Conservation (phyloP, 2,329 filamentous ascomycete species). For the Dryadomyces quercivorus region DNA sequence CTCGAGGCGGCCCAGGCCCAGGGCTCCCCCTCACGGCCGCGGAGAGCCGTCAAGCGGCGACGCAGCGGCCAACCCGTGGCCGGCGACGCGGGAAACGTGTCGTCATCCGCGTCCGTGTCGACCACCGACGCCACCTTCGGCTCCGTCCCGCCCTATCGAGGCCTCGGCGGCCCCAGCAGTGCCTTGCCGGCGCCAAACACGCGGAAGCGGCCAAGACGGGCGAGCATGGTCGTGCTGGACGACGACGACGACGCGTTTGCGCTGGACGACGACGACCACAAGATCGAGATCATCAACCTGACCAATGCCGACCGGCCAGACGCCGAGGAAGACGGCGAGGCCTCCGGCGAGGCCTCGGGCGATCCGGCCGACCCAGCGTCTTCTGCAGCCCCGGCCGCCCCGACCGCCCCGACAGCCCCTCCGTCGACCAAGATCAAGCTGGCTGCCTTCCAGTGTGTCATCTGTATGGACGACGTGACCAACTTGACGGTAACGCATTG, state of each 20-base stretch:
- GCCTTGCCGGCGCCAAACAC: not conserved
- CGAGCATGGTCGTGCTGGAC: not conserved
- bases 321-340: not conserved
- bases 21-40: not conserved
- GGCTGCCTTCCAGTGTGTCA: constrained; percentile 49
- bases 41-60: constrained; percentile 1
- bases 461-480: constrained; percentile 52
- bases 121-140: not conserved
- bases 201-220: constrained; percentile 1
- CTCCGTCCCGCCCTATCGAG: too few relatives aligned
- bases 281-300: constrained; percentile 24
- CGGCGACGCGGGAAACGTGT: not conserved
- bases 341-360: constrained; percentile 19
- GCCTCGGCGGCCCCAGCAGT: not conserved
- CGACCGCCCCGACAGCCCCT: not conserved
- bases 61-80: not conserved
- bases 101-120: not conserved
- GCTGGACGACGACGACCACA: constrained; percentile 9
- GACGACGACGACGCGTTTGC: constrained; percentile 9
- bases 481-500: constrained; percentile 52
- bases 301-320: constrained; percentile 13
- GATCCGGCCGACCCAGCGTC: too few relatives aligned
- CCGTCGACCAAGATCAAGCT: constrained; percentile 40
- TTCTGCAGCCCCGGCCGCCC: not conserved
- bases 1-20: too few relatives aligned